Evolutionary conservation across 2,329 filamentous ascomycete species (phyloP).

Genomic region (Colletotrichum aenigma): DNA sequence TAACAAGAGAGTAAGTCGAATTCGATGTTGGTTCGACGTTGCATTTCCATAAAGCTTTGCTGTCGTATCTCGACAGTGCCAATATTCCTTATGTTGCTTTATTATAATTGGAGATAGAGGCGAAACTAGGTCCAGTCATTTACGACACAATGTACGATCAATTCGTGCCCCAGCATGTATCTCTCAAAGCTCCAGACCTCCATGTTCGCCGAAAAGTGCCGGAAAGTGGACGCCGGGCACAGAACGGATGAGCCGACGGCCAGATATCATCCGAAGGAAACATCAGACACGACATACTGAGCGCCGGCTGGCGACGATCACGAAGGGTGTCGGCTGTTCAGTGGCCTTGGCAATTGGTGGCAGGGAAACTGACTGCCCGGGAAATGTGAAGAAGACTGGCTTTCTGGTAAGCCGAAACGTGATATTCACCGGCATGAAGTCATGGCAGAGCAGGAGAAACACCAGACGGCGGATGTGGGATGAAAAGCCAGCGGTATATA

Average conservation of each 20-base stretch:
- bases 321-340: background rate
- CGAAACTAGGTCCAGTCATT: background rate
- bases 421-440: background rate
- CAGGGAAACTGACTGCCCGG: background rate
- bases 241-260: background rate
- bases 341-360: background rate
- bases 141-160: background rate
- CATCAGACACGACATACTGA: background rate
- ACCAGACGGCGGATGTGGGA: background rate
- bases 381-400: background rate
- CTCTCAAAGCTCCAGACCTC: background rate
- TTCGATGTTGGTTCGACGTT: background rate
- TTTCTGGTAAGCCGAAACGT: background rate
- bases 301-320: background rate
- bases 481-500: background rate
- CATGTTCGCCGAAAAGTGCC: background rate
- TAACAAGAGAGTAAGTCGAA: background rate
- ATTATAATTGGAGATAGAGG: background rate
- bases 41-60: background rate
- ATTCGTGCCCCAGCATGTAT: background rate
- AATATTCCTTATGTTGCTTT: background rate
- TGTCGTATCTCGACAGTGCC: background rate
- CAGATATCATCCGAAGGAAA: slow-evolving; percentile 6
- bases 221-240: background rate
- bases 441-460: background rate